A percentile compares a stretch with the other conserved stretches of the same genome.
phyloP scores from a whole-genome alignment of 495 filamentous ascomycete genomes.

The Xylaria cubensis region DNA sequence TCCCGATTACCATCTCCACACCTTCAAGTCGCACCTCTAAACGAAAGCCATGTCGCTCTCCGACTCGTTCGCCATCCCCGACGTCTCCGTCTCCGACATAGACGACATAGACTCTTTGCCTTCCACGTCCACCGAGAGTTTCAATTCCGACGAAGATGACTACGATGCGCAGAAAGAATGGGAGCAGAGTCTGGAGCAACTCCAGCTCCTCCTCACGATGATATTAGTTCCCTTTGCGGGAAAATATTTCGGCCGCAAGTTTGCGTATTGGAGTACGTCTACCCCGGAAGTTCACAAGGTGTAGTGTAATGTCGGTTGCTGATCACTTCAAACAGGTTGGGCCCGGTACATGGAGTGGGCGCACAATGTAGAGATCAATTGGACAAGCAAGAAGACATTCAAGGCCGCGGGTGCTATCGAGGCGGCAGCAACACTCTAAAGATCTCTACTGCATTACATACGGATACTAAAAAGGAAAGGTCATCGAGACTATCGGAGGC shows the following conservation, averaged over 20 bases:
- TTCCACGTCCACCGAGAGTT: conserved; percentile 69
- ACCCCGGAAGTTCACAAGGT: background rate
- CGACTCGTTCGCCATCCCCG: conserved; percentile 53
- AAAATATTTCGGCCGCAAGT: conserved; percentile 90
- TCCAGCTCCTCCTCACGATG: conserved; percentile 92
- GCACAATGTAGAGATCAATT: conserved; percentile 59
- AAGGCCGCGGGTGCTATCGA: conserved; percentile 71
- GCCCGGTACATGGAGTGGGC: conserved; percentile 65
- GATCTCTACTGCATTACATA: background rate
- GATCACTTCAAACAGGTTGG: conserved; percentile 50
- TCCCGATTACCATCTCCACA: background rate
- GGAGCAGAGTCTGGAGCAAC: conserved; percentile 89
- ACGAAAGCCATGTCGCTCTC: conserved; percentile 46
- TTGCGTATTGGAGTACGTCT: conserved; percentile 92
- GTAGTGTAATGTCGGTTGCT: background rate
- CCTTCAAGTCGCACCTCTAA: background rate
- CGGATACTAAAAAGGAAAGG: background rate
- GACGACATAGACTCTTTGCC: conserved; percentile 83
- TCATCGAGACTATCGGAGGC: background rate
- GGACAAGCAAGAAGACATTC: conserved; percentile 62
- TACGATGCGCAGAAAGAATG: conserved; percentile 92
- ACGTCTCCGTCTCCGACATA: conserved; percentile 53
- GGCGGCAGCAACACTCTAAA: conserved; percentile 73
- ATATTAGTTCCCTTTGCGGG: conserved; percentile 90
- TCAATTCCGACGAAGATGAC: conserved; percentile 63